Evolutionary conservation across 2,329 filamentous ascomycete genomes (phyloP).

Genomic region (Lachnellula occidentalis): DNA sequence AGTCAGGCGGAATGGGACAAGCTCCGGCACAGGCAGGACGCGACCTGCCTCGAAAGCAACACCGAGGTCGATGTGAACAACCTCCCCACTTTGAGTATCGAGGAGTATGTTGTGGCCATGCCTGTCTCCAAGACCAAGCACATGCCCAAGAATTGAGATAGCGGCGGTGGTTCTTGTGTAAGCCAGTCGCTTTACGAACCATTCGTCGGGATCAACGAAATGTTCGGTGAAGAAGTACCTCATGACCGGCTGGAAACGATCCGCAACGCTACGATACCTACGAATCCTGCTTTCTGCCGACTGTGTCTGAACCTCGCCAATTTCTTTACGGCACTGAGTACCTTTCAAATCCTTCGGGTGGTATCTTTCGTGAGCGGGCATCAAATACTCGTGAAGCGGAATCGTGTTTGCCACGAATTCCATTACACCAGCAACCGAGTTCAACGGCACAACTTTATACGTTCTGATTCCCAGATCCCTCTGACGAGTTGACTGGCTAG

Average conservation of each 20-base stretch:
- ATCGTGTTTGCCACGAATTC: constrained; percentile 95
- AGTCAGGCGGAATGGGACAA: constrained; percentile 92
- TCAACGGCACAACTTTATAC: constrained; percentile 93
- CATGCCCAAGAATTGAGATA: constrained; percentile 89
- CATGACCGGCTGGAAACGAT: constrained; percentile 87
- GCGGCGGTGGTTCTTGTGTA: constrained; percentile 92
- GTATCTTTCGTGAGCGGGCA: constrained; percentile 84
- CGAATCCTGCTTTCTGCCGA: constrained; percentile 65
- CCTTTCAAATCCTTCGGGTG: constrained; percentile 78
- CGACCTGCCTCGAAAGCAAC: constrained; percentile 96
- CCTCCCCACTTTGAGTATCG: constrained; percentile 83
- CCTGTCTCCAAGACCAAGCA: constrained; percentile 86
- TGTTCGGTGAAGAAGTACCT: constrained; percentile 95
- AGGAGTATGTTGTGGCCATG: constrained; percentile 97
- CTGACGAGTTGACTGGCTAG: constrained; percentile 81
- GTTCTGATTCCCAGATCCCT: constrained; percentile 86
- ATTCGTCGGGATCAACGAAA: constrained; percentile 90
- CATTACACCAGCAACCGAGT: constrained; percentile 80
- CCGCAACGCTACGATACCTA: constrained; percentile 71
- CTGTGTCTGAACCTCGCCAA: constrained; percentile 65
- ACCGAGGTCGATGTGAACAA: constrained; percentile 93
- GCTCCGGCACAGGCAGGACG: constrained; percentile 89
- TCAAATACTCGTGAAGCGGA: constrained; percentile 84
- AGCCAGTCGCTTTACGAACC: constrained; percentile 83
- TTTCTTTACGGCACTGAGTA: constrained; percentile 71